Evolutionary conservation across 371 early-diverging fungal genomes (phyloP), one percentile per base, ranked within the genome.

Genomic region (Mortierella sp.): DNA sequence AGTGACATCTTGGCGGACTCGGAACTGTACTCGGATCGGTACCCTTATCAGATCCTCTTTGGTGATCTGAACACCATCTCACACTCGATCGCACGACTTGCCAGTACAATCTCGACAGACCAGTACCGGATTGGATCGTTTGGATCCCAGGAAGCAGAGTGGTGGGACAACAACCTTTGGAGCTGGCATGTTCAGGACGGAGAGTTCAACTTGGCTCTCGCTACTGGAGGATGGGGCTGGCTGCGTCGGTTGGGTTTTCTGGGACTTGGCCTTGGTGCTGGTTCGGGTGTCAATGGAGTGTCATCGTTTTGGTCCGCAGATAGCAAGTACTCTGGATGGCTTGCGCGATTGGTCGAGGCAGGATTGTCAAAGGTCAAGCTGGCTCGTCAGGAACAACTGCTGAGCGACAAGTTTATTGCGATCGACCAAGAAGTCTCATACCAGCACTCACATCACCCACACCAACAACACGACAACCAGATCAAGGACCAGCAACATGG

Each of bases 11-110:
- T 96, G 68, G 88, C 89, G 49, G 94, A 95, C 79, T 90, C 95
- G 58, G 74, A 87, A 0, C 54, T 75, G 2, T 79, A 91, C 27
- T 78, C 82, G 7, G 74, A 81, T 1, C 76, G 73, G 68, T 87
- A 83, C 38, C 95, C 95, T 4, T 91, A 94, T 76, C 96, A 96
- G 82, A 76, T 95, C 24, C 89, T 97, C 11, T 91, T 93, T 75
- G 97, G 96, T 24, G 97, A 96, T 77, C 81, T 96, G 32, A 96
- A 96, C 83, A 96, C 97, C 0, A 93, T 96, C 90, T 95, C 93
- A 1, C 96, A 96, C 76, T 94, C 95, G 1, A 91, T 96, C 60
- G 96, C 95, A 0, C 89, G 96, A 7, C 82, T 97, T 2, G 94
- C 95, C 44, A 91, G 93, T 2, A 88, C 87, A 54, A 95, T 92